Evolutionary conservation across 2,329 filamentous ascomycete genomes (phyloP), one percentile per base, ranked within the genome.

Genomic region (Sporothrix schenckii): DNA sequence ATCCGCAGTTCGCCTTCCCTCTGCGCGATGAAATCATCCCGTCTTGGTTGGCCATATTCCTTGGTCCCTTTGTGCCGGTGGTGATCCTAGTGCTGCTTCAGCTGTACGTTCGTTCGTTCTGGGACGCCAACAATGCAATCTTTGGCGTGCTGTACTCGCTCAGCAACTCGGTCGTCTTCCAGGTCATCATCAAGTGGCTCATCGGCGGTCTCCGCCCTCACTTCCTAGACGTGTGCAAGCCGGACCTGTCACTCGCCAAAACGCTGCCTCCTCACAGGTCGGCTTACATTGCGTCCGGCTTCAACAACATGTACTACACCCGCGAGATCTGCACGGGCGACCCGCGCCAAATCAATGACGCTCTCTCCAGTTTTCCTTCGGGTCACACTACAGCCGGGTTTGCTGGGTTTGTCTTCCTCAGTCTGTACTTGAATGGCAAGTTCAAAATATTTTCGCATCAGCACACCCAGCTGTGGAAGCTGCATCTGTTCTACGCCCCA

Each of bases 381-480:
- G 91, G 91, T 0, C 91, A 93, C 78, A 88, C 89, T 5, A 91
- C 90, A 0, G 90, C 90, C 0, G 90, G 89, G 0, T 92, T 92
- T 71, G 89, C 88, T 0, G 90, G 89, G 5, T 90, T 92, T 74
- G 84, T 91, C 27, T 93, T 87, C 76, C 80, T 93, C 2, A 90
- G 85, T 74, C 82, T 93, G 1, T 93, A 92, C 80, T 85, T 93
- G 58, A 93, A 93, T 78, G 91, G 89, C 63, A 93, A 93, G 81
- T 84, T 93, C 74, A 93, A 92, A 83, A 86, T 92, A 70, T 92
- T 89, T 75, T 81, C 86, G 73, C 90, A 92, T 81, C 90, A 91
- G 77, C 90, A 92, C 76, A 87, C 91, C 0, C 83, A 88, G 14
- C 88, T 92, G 84, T 92, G 90, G 91, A 92, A 92, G 80, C 79